Evolutionary conservation across 306 rosid species (phyloP).

Genomic region (Chamaecrista fasciculata): DNA sequence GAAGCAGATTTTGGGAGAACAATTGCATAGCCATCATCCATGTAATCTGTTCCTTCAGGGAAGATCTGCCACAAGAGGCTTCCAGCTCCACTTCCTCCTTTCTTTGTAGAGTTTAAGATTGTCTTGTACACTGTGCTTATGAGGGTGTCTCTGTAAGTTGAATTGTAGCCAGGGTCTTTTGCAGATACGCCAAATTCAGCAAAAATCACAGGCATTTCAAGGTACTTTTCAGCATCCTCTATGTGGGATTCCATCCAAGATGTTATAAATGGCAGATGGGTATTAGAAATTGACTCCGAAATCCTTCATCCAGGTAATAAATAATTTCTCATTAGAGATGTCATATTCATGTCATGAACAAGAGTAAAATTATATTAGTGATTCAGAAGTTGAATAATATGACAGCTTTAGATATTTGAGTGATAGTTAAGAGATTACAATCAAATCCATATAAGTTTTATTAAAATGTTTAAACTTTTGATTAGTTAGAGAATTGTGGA

Average conservation of each 20-base stretch:
- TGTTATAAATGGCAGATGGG: conserved; percentile 70
- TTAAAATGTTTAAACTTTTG: too few species aligned
- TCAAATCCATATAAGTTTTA: too few species aligned
- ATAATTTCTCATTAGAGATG: conserved; percentile 23
- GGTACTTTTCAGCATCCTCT: conserved; percentile 83
- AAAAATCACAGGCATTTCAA: conserved; percentile 81
- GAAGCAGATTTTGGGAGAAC: conserved; percentile 73
- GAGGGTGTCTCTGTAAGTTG: conserved; percentile 57
- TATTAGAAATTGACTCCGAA: conserved; percentile 61
- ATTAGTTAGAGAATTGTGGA: neutral
- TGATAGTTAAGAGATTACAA: too few species aligned
- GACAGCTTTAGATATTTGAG: too few species aligned
- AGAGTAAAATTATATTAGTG: too few species aligned
- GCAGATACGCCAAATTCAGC: conserved; percentile 87
- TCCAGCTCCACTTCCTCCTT: conserved; percentile 92
- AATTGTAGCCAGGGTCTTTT: conserved; percentile 75
- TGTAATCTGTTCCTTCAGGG: conserved; percentile 93
- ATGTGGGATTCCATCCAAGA: conserved; percentile 96
- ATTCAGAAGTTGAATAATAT: too few species aligned
- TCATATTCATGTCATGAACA: neutral
- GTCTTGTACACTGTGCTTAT: conserved; percentile 61
- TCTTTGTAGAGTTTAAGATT: conserved; percentile 71
- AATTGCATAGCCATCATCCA: conserved; percentile 95
- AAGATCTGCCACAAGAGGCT: conserved; percentile 90
- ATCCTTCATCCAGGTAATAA: conserved; percentile 40